Percentiles rank a stretch among this genome's conserved stretches.
These are phyloP conservation scores for Jatropha podagrica DNA, from an alignment of 441 rosid genomes.

Conservation along the genomic window DNA sequence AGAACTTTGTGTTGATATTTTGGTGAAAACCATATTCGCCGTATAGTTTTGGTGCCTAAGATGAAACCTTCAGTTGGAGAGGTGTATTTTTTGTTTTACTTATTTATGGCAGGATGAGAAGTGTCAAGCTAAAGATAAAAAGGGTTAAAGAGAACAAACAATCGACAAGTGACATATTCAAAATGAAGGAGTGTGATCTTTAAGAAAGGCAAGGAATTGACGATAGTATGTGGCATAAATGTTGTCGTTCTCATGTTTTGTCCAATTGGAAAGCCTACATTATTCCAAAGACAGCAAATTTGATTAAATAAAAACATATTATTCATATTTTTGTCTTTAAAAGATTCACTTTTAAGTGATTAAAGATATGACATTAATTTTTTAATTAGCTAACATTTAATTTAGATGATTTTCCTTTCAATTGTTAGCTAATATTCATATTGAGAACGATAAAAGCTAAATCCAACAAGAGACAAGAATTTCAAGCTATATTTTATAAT, in stretches of 20 bases:
- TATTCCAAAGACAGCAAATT: slow-evolving; percentile 61
- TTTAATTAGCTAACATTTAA: background rate
- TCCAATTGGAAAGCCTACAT: slow-evolving; percentile 61
- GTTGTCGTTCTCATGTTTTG: slow-evolving; percentile 78
- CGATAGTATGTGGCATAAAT: slow-evolving; percentile 68
- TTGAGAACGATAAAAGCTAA: too few species aligned
- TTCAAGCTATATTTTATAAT: too few species aligned
- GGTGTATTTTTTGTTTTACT: slow-evolving; percentile 21
- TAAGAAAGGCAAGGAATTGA: slow-evolving; percentile 68
- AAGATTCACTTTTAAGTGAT: too few species aligned
- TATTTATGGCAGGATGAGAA: slow-evolving; percentile 63
- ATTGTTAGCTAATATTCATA: background rate
- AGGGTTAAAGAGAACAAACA: slow-evolving; percentile 57
- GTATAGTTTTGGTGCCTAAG: slow-evolving; percentile 25
- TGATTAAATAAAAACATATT: slow-evolving; percentile 14
- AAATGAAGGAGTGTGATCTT: slow-evolving; percentile 69
- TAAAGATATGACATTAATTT: too few species aligned
- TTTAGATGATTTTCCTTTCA: background rate
- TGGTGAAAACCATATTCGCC: slow-evolving; percentile 10
- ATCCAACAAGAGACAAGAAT: too few species aligned
- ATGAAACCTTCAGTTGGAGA: slow-evolving; percentile 34
- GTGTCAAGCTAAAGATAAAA: slow-evolving; percentile 81
- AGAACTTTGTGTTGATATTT: slow-evolving; percentile 14
- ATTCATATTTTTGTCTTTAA: too few species aligned
- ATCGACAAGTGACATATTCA: slow-evolving; percentile 68